phyloP scores from a whole-genome alignment of 805 yeast genomes.

The Candida dajiaensis region DNA sequence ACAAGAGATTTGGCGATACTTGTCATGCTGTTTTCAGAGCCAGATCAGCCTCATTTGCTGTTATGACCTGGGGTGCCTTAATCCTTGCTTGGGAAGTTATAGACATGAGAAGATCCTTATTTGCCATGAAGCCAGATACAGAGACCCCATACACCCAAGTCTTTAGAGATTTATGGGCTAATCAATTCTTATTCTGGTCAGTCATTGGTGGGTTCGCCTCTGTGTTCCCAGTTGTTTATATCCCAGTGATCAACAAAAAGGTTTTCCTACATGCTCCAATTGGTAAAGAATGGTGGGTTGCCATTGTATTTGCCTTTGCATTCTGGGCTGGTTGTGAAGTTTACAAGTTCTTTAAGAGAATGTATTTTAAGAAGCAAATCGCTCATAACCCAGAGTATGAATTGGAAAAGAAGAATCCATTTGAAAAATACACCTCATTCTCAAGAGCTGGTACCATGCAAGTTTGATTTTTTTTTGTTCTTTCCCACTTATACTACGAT shows the following conservation, averaged over 20 bases:
- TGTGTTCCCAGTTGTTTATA: constrained; percentile 77
- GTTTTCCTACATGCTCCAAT: constrained; percentile 73
- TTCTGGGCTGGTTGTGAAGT: constrained; percentile 59
- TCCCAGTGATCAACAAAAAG: constrained; percentile 76
- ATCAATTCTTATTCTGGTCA: constrained; percentile 79
- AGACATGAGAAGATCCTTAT: constrained; percentile 63
- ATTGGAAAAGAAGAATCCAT: constrained; percentile 56
- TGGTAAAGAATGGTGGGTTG: constrained; percentile 76
- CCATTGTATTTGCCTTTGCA: constrained; percentile 50
- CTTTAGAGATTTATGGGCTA: constrained; percentile 60
- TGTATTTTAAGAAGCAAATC: constrained; percentile 35
- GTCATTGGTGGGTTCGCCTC: constrained; percentile 62
- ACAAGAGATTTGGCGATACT: constrained; percentile 35
- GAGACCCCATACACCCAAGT: constrained; percentile 56
- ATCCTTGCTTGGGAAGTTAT: constrained; percentile 81
- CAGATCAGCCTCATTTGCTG: constrained; percentile 68
- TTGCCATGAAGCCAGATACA: constrained; percentile 62
- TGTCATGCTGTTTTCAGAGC: constrained; percentile 68
- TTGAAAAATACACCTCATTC: constrained; percentile 54
- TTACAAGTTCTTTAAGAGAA: constrained; percentile 64
- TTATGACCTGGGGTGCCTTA: constrained; percentile 81
- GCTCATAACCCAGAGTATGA: constrained; percentile 59
- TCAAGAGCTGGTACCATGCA: constrained; percentile 44
- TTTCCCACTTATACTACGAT: background rate
- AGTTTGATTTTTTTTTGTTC: constrained; percentile 1